Conservation (phyloP, 2,329 filamentous ascomycete genomes). For the Pestalotiopsis fici region DNA sequence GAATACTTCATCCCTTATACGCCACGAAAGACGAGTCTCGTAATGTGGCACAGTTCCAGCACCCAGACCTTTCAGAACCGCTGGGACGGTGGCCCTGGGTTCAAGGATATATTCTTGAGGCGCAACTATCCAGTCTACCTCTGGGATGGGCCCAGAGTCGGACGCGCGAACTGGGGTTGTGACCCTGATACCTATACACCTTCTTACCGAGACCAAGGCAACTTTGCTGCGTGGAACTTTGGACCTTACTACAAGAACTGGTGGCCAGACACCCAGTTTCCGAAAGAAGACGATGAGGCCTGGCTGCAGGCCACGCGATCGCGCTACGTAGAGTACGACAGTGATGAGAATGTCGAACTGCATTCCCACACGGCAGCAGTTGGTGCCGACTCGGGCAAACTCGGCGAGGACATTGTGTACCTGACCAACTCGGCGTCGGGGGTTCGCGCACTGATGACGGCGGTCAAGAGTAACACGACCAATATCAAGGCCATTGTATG, state of each 20-base stretch:
- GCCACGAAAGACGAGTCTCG: constrained; percentile 31
- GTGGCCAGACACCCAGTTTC: constrained; percentile 36
- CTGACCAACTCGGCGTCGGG: constrained; percentile 35
- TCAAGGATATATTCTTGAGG: constrained; percentile 38
- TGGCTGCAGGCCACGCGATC: constrained; percentile 34
- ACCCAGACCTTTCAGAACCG: constrained; percentile 39
- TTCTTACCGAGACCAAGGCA: constrained; percentile 32
- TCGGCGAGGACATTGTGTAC: constrained; percentile 31
- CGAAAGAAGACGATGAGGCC: constrained; percentile 26
- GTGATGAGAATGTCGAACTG: constrained; percentile 29
- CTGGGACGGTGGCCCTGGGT: constrained; percentile 38
- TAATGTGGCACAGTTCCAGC: constrained; percentile 39
- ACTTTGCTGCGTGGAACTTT: constrained; percentile 37
- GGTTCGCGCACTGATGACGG: constrained; percentile 33
- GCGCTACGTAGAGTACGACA: constrained; percentile 37
- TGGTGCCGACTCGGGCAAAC: constrained; percentile 32
- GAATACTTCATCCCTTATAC: constrained; percentile 37
- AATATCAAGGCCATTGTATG: constrained; percentile 36
- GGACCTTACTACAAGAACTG: constrained; percentile 29
- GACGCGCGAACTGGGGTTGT: constrained; percentile 38
- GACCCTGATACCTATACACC: constrained; percentile 28
- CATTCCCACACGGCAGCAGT: constrained; percentile 33
- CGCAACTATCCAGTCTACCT: constrained; percentile 38
- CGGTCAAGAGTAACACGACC: constrained; percentile 32
- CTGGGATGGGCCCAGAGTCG: constrained; percentile 36